A percentile compares a stretch with the other conserved stretches of the same genome.
Evolutionary conservation across 2,329 filamentous ascomycete genomes (phyloP).

Genomic region (Macroventuria anomochaeta): DNA sequence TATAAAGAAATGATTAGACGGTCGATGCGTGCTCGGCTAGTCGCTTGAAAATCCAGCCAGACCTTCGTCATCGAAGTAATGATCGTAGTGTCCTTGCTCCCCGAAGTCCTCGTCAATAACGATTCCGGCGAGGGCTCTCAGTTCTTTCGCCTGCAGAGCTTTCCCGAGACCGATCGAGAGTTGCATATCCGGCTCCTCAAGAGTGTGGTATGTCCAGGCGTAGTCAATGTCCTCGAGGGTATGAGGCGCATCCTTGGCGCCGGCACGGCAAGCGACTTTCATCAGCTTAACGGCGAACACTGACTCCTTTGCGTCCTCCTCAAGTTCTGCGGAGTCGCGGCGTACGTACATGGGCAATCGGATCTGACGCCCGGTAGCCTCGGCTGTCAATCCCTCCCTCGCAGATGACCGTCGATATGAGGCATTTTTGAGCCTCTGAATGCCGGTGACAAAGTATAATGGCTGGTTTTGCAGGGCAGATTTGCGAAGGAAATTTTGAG

Average conservation of each 20-base stretch:
- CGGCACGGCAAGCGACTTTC: conserved; percentile 37
- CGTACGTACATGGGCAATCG: conserved; percentile 29
- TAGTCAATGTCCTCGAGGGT: conserved; percentile 37
- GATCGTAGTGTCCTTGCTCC: conserved; percentile 19
- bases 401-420: conserved; percentile 21
- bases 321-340: conserved; percentile 30
- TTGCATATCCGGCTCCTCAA: conserved; percentile 31
- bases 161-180: conserved; percentile 40
- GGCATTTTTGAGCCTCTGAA: conserved; percentile 54
- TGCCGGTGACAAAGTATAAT: conserved; percentile 52
- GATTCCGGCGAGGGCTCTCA: conserved; percentile 30
- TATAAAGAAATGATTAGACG: neutral
- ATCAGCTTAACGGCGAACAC: conserved; percentile 33
- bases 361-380: conserved; percentile 15
- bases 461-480: conserved; percentile 54
- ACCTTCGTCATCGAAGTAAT: conserved; percentile 22
- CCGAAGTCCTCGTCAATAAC: conserved; percentile 24
- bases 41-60: conserved; percentile 19
- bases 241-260: conserved; percentile 34
- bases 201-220: conserved; percentile 34
- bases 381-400: conserved; percentile 20
- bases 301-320: conserved; percentile 13
- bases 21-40: neutral
- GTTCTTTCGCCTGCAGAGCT: conserved; percentile 24
- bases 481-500: conserved; percentile 31